Base-by-base conservation (phyloP, 1,284 basidiomycete genomes). In the Fomitiporia mediterranea region DNA sequence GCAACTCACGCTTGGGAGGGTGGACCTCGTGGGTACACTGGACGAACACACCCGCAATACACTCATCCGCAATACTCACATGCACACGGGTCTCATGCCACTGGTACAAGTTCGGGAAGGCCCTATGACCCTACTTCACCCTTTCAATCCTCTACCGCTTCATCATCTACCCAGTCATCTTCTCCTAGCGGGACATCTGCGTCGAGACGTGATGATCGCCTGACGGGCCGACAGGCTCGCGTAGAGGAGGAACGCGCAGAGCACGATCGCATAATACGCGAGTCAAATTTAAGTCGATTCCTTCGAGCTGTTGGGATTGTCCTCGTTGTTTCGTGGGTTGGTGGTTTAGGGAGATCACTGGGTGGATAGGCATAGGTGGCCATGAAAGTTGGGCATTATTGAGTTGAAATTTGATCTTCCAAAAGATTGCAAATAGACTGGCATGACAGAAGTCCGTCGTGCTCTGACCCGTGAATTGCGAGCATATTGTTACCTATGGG, bases 1-100 rank as follows among this genome's bases (percentile, higher is more conserved):
- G 73, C 73, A 27, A 73, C 71, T 2, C 64, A 75, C 58, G 73
- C 73, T 1, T 75, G 73, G 73, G 71, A 72, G 21, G 27, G 27
- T 15, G 64, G 68, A 53, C 52, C 66, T 2, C 64, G 64, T n/a
- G 62, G 64, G 17, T 62, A 64, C 9, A 63, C 60, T n/a, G 23
- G 46, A 17, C 48, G 35, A 21, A 21, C 34, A 15, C 46, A 55
- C 25, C 55, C 30, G 60, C 60, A n/a, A n/a, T n/a, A 44, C 42
- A 37, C 25, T 25, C 47, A 53, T 15, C 21, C 52, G 39, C 51
- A 39, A 19, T 21, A 51, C 23, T 11, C 34, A 30, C 46, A n/a
- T 9, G 11, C 55, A 57, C 13, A 38, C n/a, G n/a, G n/a, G n/a
- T n/a, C 44, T 17, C 46, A 49, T 19, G 23, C 53, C 23, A 25